Evolutionary conservation across 1,284 basidiomycete genomes (phyloP).

Genomic region (Leccinum holopus): DNA sequence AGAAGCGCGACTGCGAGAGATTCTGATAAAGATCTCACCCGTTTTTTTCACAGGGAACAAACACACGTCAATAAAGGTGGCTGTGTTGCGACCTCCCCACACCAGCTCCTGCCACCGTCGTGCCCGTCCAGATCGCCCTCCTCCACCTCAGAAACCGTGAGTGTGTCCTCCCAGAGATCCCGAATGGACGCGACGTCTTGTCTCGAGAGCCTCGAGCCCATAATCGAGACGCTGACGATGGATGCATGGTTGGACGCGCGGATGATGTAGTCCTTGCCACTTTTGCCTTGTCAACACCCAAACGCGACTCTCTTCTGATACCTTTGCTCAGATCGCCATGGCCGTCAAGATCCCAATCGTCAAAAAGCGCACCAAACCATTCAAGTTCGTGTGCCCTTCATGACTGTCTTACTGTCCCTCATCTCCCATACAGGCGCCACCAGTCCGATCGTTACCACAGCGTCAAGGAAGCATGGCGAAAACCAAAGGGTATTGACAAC

Average conservation of each 20-base stretch:
- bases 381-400: slow-evolving; percentile 69
- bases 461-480: slow-evolving; percentile 97
- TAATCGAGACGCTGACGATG: slow-evolving; percentile 21
- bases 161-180: slow-evolving; percentile 25
- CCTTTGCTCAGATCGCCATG: slow-evolving; percentile 56
- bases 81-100: neutral
- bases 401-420: slow-evolving; percentile 14
- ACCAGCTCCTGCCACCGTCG: neutral
- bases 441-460: slow-evolving; percentile 95
- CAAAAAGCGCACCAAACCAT: slow-evolving; percentile 94
- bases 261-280: slow-evolving; percentile 29
- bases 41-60: neutral
- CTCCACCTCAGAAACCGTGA: slow-evolving; percentile 41
- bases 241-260: slow-evolving; percentile 29
- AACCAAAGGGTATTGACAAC: slow-evolving; percentile 98
- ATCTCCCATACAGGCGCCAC: slow-evolving; percentile 70
- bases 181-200: neutral
- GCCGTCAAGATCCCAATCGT: slow-evolving; percentile 86
- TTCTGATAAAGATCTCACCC: too few relatives aligned
- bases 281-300: slow-evolving; percentile 6
- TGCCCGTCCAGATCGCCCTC: slow-evolving; percentile 23
- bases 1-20: neutral
- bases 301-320: slow-evolving; percentile 18
- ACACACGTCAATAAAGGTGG: too few relatives aligned
- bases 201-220: neutral